Conservation (phyloP, 1,284 basidiomycete species). For the Schizophyllum amplum region DNA sequence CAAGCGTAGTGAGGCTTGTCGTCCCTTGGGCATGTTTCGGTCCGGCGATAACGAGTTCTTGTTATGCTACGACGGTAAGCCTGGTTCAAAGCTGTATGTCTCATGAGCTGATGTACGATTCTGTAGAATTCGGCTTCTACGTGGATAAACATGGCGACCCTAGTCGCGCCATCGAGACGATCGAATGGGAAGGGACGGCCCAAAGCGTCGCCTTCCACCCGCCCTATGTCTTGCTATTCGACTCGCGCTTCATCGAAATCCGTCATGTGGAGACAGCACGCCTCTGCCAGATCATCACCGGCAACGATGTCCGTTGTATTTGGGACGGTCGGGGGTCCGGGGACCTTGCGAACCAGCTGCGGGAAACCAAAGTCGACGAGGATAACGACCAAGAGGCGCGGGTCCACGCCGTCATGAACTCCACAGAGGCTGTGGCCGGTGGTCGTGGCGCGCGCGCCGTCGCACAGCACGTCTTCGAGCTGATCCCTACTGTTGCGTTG, state of each 20-base stretch:
- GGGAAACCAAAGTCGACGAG: constrained; percentile 1
- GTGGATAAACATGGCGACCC: constrained; percentile 83
- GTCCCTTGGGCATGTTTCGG: constrained; percentile 90
- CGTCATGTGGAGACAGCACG: constrained; percentile 80
- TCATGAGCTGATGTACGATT: too few relatives aligned
- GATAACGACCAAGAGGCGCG: constrained; percentile 40
- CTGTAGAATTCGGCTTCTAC: constrained; percentile 82
- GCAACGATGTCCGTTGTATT: constrained; percentile 78
- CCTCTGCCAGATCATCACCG: constrained; percentile 85
- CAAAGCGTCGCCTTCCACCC: constrained; percentile 79
- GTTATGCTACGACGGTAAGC: constrained; percentile 86
- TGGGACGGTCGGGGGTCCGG: constrained; percentile 75
- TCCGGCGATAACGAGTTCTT: constrained; percentile 85
- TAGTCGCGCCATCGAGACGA: constrained; percentile 61
- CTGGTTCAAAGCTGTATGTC: background rate
- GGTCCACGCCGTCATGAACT: constrained; percentile 57
- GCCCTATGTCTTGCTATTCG: constrained; percentile 75
- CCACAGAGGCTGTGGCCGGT: constrained; percentile 26
- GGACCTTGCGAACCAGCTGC: constrained; percentile 18
- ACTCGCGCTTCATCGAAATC: constrained; percentile 76
- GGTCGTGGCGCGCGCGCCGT: constrained; percentile 25
- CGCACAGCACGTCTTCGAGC: constrained; percentile 57
- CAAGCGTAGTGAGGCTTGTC: constrained; percentile 75
- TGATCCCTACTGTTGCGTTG: constrained; percentile 44
- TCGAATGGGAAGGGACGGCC: constrained; percentile 94